Evolutionary conservation across 768 basidiomycete genomes (phyloP).

Genomic region (Porpolomopsis calyptriformis): DNA sequence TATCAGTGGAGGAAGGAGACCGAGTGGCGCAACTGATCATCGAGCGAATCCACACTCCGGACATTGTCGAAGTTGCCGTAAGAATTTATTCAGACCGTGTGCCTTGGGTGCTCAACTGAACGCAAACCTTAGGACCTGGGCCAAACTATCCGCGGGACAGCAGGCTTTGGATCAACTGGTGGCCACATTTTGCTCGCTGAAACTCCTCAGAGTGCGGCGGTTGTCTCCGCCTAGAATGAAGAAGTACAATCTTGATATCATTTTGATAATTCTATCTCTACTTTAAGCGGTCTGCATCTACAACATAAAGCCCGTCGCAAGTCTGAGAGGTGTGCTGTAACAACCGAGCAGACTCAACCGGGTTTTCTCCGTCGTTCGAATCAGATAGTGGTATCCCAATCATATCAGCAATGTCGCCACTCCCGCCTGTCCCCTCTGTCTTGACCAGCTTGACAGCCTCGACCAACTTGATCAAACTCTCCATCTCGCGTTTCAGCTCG

Average conservation of each 20-base stretch:
- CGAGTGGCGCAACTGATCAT: constrained; percentile 93
- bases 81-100: constrained; percentile 18
- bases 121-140: constrained; percentile 55
- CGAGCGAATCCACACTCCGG: constrained; percentile 81
- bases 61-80: constrained; percentile 77
- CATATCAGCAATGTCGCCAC: constrained; percentile 6
- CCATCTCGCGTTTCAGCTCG: constrained; percentile 46
- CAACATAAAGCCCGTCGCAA: constrained; percentile 47
- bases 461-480: constrained; percentile 64
- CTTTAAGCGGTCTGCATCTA: constrained; percentile 39
- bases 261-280: not conserved
- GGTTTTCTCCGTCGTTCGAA: constrained; percentile 12
- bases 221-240: no score
- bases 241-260: no score
- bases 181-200: constrained; percentile 45
- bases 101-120: not conserved
- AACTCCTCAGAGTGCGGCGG: not conserved
- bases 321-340: constrained; percentile 43
- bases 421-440: constrained; percentile 22
- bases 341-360: constrained; percentile 32
- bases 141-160: constrained; percentile 70
- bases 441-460: constrained; percentile 68
- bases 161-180: constrained; percentile 94
- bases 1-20: constrained; percentile 80
- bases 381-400: constrained; percentile 15